Evolutionary conservation across 352 stramenopile genomes (phyloP).

Genomic region (Globisporangium echinulatum): DNA sequence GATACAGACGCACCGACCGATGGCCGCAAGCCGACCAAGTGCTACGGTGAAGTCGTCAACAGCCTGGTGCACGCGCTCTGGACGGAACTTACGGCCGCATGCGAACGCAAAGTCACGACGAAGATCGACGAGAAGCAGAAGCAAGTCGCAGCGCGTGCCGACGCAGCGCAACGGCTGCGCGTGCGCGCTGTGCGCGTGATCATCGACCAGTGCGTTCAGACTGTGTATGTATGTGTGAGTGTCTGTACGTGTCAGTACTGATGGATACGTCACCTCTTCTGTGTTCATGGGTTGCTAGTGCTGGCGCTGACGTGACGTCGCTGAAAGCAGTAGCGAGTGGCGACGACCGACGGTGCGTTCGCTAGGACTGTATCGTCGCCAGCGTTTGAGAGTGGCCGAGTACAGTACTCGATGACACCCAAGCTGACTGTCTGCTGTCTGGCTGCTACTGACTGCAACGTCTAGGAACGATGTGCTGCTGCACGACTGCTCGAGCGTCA

Average conservation of each 20-base stretch:
- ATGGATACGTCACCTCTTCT: background rate
- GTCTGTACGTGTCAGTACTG: background rate
- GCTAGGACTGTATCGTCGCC: too few relatives aligned
- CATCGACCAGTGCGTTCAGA: constrained; percentile 48
- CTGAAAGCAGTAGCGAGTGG: constrained; percentile 28
- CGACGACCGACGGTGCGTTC: constrained; percentile 4
- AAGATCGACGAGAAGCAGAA: constrained; percentile 82
- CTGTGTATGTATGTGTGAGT: background rate
- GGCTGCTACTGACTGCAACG: background rate
- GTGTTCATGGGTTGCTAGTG: constrained; percentile 16
- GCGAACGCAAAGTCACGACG: constrained; percentile 39
- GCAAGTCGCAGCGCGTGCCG: constrained; percentile 56
- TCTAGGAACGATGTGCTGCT: constrained; percentile 63
- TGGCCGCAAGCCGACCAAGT: constrained; percentile 2
- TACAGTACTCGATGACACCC: too few relatives aligned
- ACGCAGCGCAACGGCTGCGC: constrained; percentile 56
- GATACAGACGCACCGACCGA: background rate
- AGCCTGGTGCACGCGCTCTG: constrained; percentile 68
- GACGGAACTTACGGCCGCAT: constrained; percentile 43
- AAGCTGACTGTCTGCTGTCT: background rate
- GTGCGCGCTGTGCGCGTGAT: constrained; percentile 45
- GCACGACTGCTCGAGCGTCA: constrained; percentile 70
- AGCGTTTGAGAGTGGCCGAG: too few relatives aligned
- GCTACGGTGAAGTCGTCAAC: constrained; percentile 69
- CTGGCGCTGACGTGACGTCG: constrained; percentile 36